Base-by-base conservation (phyloP, 768 basidiomycete species). In the Leccinum aurantiacum region DNA sequence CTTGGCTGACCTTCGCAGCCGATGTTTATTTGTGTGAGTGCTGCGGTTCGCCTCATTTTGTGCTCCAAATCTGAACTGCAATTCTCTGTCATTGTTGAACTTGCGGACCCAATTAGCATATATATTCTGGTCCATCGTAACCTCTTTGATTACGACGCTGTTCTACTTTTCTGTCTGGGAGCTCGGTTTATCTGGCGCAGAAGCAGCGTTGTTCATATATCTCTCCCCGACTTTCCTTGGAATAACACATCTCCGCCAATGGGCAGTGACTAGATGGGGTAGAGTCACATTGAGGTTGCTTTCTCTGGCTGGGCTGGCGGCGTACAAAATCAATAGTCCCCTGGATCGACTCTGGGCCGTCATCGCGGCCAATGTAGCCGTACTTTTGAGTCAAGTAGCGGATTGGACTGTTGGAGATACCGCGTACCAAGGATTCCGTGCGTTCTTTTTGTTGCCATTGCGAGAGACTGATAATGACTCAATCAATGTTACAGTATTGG, bases 141-240 rank as follows among this genome's bases (percentile, higher is more conserved):
- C 93, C 1, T 81, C 85, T 3, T 83, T 94, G 19, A 82, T 88
- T 6, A 87, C 89, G 1, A 86, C 90, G 4, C 78, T 95, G 4
- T 95, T 95, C 77, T 95, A 95, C 75, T 95, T 93, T 76, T 93
- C 91, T 25, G 85, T 96, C 19, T 95, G 93, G 93, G 83, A 92
- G 69, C 85, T 95, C 17, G 91, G 89, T 27, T 80, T 95, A 31
- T 85, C 90, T 11, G 94, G 94, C 5, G 84, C 88, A 37, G 94
- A 96, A 69, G 78, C 91, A 15, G 83, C 92, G 0, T 75, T 93
- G 3, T 76, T 95, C 9, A 81, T 83, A 8, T 84, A 85, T 8
- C 80, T 95, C 27, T 85, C 93, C 0, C 91, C 92, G 0, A 62
- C 81, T 6, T 68, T 92, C 14, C 79, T 95, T 13, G 76, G 80